These are phyloP conservation scores for Fusarium sp. DNA, from an alignment of 2,329 filamentous ascomycete species.

Conservation along the genomic window DNA sequence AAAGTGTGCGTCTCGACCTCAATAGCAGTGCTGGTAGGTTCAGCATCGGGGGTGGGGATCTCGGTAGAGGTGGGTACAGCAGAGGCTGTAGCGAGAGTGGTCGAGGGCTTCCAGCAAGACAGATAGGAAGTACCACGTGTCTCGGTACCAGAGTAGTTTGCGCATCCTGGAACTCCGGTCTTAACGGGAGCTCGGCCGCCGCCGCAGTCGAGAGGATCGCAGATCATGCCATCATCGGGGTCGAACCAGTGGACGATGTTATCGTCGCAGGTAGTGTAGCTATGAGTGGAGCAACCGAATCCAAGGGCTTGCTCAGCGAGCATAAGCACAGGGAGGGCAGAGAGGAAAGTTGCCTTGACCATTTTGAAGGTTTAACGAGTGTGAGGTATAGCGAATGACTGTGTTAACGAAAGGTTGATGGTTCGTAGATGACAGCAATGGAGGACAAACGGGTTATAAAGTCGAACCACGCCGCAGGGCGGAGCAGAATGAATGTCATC, in stretches of 20 bases:
- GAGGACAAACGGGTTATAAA: neutral
- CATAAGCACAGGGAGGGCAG: constrained; percentile 10
- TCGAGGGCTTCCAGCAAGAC: constrained; percentile 31
- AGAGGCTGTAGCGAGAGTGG: constrained; percentile 1
- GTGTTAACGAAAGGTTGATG: neutral
- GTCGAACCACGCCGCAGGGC: neutral
- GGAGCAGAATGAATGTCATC: neutral
- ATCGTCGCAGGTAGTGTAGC: constrained; percentile 36
- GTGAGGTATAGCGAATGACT: constrained; percentile 1
- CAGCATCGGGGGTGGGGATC: neutral
- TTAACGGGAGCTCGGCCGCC: constrained; percentile 64
- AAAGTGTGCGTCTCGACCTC: neutral
- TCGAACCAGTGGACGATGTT: constrained; percentile 55
- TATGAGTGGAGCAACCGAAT: constrained; percentile 27
- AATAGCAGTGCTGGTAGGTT: neutral
- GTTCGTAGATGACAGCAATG: no score
- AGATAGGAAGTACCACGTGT: constrained; percentile 22
- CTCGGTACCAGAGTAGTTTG: constrained; percentile 55
- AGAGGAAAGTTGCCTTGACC: constrained; percentile 7
- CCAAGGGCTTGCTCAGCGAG: constrained; percentile 22
- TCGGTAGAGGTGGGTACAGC: neutral
- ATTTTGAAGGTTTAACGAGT: constrained; percentile 9
- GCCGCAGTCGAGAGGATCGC: constrained; percentile 64
- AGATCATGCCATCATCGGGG: constrained; percentile 63
- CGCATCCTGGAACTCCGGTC: constrained; percentile 61